phyloP scores from a whole-genome alignment of 2,329 filamentous ascomycete genomes.

The Hymenoscyphus fraxineus region DNA sequence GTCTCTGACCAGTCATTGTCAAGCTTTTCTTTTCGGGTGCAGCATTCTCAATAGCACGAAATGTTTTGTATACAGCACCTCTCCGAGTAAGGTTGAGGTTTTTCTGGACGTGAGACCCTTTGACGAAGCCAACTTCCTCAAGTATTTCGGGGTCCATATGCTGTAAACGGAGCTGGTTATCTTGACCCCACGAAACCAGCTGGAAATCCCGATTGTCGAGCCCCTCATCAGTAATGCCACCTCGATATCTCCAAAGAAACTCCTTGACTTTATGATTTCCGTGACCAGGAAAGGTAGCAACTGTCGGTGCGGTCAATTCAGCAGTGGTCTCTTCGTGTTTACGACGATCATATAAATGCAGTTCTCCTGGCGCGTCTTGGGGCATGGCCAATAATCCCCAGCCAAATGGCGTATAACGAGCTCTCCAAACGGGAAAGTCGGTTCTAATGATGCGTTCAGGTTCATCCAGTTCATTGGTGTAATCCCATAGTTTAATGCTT shows the following conservation, averaged over 20 bases:
- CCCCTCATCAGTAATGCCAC: slow-evolving; percentile 59
- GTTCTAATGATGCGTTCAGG: slow-evolving; percentile 77
- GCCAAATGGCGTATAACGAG: slow-evolving; percentile 86
- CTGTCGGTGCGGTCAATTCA: slow-evolving; percentile 46
- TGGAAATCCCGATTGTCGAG: slow-evolving; percentile 86
- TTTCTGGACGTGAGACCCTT: slow-evolving; percentile 60
- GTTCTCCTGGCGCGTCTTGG: slow-evolving; percentile 77
- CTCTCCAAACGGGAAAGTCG: slow-evolving; percentile 84
- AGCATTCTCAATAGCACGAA: slow-evolving; percentile 65
- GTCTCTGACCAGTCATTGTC: slow-evolving; percentile 59
- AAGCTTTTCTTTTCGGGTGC: slow-evolving; percentile 54
- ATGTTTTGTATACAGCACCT: slow-evolving; percentile 81
- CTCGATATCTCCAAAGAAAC: slow-evolving; percentile 83
- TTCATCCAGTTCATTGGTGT: slow-evolving; percentile 55
- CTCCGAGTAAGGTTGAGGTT: slow-evolving; percentile 73
- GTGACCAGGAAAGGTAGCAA: slow-evolving; percentile 58
- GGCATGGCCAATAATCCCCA: slow-evolving; percentile 86
- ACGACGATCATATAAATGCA: slow-evolving; percentile 77
- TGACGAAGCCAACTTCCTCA: slow-evolving; percentile 67
- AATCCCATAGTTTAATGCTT: slow-evolving; percentile 93
- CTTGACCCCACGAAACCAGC: slow-evolving; percentile 87
- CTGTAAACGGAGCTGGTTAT: slow-evolving; percentile 77
- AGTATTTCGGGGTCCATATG: slow-evolving; percentile 63
- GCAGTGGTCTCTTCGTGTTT: slow-evolving; percentile 41
- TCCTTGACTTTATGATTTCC: slow-evolving; percentile 72